These are phyloP conservation scores for Zancudomyces culisetae DNA, from an alignment of 371 early-diverging fungal species.

Conservation along the genomic window DNA sequence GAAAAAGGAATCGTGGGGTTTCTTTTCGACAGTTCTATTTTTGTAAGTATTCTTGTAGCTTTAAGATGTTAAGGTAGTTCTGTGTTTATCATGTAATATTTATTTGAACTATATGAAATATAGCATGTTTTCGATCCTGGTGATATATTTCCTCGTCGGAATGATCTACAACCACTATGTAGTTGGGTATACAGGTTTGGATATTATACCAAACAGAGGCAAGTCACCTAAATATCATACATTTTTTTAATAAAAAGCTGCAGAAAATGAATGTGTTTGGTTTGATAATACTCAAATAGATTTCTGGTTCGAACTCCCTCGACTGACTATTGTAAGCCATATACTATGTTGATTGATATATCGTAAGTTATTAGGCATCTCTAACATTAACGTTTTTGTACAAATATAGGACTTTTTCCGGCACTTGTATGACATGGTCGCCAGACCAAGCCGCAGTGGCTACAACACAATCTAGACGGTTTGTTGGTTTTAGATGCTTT, in stretches of 20 bases:
- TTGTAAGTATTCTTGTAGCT: slow-evolving; percentile 1
- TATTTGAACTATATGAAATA: background rate
- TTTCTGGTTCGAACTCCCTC: slow-evolving; percentile 25
- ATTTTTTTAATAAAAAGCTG: too few relatives aligned
- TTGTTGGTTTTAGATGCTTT: too few relatives aligned
- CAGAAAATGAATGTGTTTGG: background rate
- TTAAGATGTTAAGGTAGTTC: background rate
- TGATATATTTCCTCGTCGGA: slow-evolving; percentile 21
- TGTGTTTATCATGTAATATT: background rate
- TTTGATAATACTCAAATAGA: background rate
- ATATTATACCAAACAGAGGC: slow-evolving; percentile 19
- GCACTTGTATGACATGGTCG: slow-evolving; percentile 14
- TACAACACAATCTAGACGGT: too few relatives aligned
- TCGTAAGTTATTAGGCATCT: background rate
- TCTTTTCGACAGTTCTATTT: slow-evolving; percentile 10
- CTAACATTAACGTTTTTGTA: background rate
- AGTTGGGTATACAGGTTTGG: slow-evolving; percentile 14
- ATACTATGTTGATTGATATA: background rate
- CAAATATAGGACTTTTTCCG: slow-evolving; percentile 15
- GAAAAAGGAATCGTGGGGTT: slow-evolving; percentile 8
- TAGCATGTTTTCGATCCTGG: slow-evolving; percentile 5
- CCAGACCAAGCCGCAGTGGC: slow-evolving; percentile 19
- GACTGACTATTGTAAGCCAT: slow-evolving; percentile 9
- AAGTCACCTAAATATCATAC: background rate
- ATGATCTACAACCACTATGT: slow-evolving; percentile 18